These are phyloP conservation scores for Triticum turgidum DNA, from an alignment of 176 grass and related monocot genomes.

Conservation along the genomic window DNA sequence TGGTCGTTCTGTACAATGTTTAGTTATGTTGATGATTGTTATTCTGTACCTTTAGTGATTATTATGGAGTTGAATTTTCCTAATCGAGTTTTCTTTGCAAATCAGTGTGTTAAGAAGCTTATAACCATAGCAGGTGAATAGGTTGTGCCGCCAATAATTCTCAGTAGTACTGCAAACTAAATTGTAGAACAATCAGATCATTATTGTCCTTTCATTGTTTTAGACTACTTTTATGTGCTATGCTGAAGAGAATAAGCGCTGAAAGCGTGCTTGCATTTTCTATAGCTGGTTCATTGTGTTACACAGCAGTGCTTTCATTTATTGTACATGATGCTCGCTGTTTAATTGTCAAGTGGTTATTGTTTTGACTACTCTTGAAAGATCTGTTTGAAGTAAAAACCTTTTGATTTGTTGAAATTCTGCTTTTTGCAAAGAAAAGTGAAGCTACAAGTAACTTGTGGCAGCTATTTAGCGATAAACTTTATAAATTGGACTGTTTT, in stretches of 20 bases:
- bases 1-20: background rate
- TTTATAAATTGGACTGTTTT: background rate
- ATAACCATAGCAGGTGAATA: too few relatives aligned
- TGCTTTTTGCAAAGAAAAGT: background rate
- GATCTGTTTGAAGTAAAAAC: background rate
- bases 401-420: constrained; percentile 2
- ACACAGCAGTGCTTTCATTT: background rate
- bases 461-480: constrained; percentile 4
- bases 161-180: too few relatives aligned
- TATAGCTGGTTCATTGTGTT: constrained; percentile 6
- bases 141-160: too few relatives aligned
- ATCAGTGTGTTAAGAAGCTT: too few relatives aligned
- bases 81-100: too few relatives aligned
- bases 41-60: background rate
- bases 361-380: constrained; percentile 7
- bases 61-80: background rate
- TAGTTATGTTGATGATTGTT: constrained; percentile 15
- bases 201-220: background rate
- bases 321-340: background rate
- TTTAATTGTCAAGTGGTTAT: constrained; percentile 20
- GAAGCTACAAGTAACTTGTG: background rate
- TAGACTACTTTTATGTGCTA: background rate
- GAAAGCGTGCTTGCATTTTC: constrained; percentile 12
- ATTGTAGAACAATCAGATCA: background rate
- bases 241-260: background rate